These are phyloP conservation scores for Starmerella roubikii DNA, from an alignment of 805 yeast species.

Conservation along the genomic window DNA sequence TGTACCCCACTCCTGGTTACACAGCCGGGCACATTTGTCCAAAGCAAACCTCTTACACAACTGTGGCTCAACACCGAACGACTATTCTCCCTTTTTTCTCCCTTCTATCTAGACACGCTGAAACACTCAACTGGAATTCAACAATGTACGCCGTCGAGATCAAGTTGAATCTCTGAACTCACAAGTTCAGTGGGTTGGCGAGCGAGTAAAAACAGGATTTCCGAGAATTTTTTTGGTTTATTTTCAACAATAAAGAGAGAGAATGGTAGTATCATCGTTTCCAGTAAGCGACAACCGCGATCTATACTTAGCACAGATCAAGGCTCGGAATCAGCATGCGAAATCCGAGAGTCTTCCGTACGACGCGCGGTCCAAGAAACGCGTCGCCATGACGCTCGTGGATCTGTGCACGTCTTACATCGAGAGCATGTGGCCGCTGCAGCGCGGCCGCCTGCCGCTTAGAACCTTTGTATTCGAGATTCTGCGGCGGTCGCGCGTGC, in stretches of 20 bases:
- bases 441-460: slow-evolving; percentile 22
- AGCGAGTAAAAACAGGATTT: background rate
- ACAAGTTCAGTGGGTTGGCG: background rate
- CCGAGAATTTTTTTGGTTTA: background rate
- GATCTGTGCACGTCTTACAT: slow-evolving; percentile 14
- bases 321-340: too few species aligned
- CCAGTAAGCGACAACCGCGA: background rate
- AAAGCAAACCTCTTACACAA: background rate
- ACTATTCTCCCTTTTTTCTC: background rate
- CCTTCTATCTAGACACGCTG: background rate
- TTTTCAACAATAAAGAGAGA: background rate
- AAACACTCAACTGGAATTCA: background rate
- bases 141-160: slow-evolving; percentile 1
- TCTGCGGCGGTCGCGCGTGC: slow-evolving; percentile 40
- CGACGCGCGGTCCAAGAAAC: slow-evolving; percentile 9
- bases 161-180: background rate
- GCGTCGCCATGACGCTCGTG: slow-evolving; percentile 14
- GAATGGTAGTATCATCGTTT: slow-evolving; percentile 4
- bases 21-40: background rate
- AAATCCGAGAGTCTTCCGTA: slow-evolving; percentile 5
- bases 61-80: too few species aligned
- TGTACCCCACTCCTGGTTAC: background rate
- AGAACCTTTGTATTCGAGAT: slow-evolving; percentile 29
- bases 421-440: slow-evolving; percentile 15
- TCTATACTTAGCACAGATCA: too few species aligned